Evolutionary conservation across 441 rosid genomes (phyloP).

Genomic region (Brassica balearica): DNA sequence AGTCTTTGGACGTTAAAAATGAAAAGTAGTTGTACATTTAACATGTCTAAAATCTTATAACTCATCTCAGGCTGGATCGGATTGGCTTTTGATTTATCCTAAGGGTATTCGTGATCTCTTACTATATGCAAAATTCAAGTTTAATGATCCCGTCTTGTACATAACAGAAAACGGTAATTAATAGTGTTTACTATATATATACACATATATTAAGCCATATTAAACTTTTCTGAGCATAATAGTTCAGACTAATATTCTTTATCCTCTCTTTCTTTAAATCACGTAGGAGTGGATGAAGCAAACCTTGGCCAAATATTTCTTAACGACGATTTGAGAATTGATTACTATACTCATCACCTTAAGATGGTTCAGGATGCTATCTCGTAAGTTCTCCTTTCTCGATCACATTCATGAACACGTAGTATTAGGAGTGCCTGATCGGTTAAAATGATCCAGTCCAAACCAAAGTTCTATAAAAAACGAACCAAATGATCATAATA

Average conservation of each 20-base stretch:
- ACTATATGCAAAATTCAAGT: constrained; percentile 40
- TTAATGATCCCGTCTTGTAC: constrained; percentile 41
- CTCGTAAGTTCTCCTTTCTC: constrained; percentile 4
- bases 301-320: constrained; percentile 29
- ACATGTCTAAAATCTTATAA: background rate
- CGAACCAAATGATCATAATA: too few species aligned
- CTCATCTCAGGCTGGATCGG: constrained; percentile 39
- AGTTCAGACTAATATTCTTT: constrained; percentile 5
- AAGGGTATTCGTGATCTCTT: constrained; percentile 46
- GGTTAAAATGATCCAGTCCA: too few species aligned
- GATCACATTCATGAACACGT: background rate
- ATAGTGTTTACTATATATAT: background rate
- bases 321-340: constrained; percentile 43
- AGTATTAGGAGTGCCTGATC: background rate
- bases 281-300: constrained; percentile 48
- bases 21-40: too few species aligned
- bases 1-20: background rate
- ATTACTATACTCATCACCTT: constrained; percentile 45
- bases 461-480: too few species aligned
- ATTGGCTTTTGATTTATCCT: constrained; percentile 46
- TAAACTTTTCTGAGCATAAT: background rate
- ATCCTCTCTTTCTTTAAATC: background rate
- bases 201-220: background rate
- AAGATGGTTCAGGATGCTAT: constrained; percentile 41
- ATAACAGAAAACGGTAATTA: constrained; percentile 49